Percentiles rank a stretch among this genome's conserved stretches.
These are phyloP conservation scores for Pleurotus salmoneostramineus DNA, from an alignment of 768 basidiomycete genomes.

Conservation along the genomic window DNA sequence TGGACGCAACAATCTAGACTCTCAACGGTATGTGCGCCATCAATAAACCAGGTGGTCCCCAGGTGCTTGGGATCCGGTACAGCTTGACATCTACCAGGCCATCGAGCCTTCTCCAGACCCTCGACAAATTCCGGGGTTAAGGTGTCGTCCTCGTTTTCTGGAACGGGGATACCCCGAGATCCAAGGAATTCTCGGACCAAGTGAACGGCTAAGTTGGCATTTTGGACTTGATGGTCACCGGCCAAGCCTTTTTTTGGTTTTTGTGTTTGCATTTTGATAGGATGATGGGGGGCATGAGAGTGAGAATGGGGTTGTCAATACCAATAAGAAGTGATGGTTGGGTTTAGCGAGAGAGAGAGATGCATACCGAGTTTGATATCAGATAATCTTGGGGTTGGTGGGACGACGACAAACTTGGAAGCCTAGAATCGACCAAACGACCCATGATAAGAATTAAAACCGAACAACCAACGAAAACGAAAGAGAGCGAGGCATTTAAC, in stretches of 20 bases:
- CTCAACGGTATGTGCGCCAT: conserved; percentile 94
- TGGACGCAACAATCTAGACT: conserved; percentile 82
- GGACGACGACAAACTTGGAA: conserved; percentile 65
- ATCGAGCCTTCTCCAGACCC: conserved; percentile 68
- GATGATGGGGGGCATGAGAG: conserved; percentile 6
- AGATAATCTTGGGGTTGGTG: conserved; percentile 44
- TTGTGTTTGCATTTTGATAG: background rate
- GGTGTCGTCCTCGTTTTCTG: conserved; percentile 19
- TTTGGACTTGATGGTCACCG: conserved; percentile 82
- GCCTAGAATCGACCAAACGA: conserved; percentile 34
- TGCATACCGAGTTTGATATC: conserved; percentile 57
- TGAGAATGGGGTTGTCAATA: background rate
- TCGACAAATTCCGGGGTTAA: conserved; percentile 52
- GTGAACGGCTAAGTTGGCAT: conserved; percentile 81
- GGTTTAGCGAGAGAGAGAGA: background rate
- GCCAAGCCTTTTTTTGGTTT: conserved; percentile 57
- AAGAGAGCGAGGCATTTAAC: background rate
- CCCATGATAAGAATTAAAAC: background rate
- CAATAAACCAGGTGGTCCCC: conserved; percentile 79
- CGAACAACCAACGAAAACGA: too few relatives aligned
- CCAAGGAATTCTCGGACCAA: conserved; percentile 66
- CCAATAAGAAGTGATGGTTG: too few relatives aligned
- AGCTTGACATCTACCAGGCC: conserved; percentile 95
- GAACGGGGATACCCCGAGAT: conserved; percentile 19
- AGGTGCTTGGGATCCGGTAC: conserved; percentile 55